Conservation (phyloP, 805 yeast species). For the Candida multigemmis region DNA sequence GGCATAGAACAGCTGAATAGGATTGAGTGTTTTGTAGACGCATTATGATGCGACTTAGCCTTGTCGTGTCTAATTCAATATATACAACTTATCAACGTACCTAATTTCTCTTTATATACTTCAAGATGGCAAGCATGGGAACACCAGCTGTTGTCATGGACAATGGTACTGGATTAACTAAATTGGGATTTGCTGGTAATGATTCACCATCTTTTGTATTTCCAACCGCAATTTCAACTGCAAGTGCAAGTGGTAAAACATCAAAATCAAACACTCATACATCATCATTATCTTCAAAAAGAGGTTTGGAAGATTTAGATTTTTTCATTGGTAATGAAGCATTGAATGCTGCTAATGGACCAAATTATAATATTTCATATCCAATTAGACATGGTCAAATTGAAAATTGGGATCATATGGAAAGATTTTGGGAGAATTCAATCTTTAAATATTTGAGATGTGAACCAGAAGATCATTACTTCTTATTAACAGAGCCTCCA, state of each 20-base stretch:
- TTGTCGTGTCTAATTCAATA: no score
- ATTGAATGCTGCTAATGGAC: constrained; percentile 80
- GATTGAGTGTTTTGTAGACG: no score
- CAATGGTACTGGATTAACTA: constrained; percentile 97
- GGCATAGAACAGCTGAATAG: no score
- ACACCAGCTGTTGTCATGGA: constrained; percentile 97
- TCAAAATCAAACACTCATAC: constrained; percentile 37
- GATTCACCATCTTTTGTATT: constrained; percentile 96
- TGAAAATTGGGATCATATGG: constrained; percentile 99
- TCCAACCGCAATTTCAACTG: constrained; percentile 93
- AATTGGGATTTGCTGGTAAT: constrained; percentile 96
- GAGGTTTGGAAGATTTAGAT: constrained; percentile 91
- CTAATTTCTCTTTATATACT: no score
- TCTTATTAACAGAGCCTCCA: constrained; percentile 95
- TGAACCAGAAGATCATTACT: constrained; percentile 98
- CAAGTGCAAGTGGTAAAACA: constrained; percentile 36
- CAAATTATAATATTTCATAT: constrained; percentile 77
- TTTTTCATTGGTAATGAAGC: constrained; percentile 97
- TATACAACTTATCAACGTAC: no score
- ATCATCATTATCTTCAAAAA: constrained; percentile 50
- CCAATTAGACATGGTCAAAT: constrained; percentile 98
- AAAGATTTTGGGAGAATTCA: constrained; percentile 96
- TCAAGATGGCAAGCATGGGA: constrained; percentile 50
- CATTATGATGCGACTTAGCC: no score
- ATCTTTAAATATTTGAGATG: constrained; percentile 93